Evolutionary conservation across 179 eudicot genomes (phyloP).

Genomic region (Silene vulgaris): DNA sequence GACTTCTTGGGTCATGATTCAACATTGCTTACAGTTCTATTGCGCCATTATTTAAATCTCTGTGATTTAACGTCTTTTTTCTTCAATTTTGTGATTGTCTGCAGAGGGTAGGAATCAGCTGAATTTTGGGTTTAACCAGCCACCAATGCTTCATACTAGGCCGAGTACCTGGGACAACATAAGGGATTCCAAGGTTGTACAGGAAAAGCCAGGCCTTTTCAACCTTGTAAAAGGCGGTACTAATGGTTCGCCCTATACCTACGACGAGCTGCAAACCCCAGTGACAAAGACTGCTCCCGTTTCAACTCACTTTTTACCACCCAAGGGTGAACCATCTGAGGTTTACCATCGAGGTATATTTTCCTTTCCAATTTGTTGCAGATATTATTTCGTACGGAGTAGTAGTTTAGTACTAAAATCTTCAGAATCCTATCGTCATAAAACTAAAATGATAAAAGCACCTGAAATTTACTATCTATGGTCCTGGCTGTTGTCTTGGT

Average conservation of each 20-base stretch:
- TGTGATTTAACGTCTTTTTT: conserved; percentile 12
- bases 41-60: background rate
- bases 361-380: background rate
- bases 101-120: conserved; percentile 67
- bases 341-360: conserved; percentile 52
- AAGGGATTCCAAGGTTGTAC: conserved; percentile 44
- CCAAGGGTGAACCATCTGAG: conserved; percentile 46
- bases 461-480: too few species aligned
- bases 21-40: background rate
- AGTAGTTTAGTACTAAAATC: background rate
- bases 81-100: conserved; percentile 14
- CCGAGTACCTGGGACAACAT: conserved; percentile 50
- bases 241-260: conserved; percentile 38
- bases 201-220: conserved; percentile 35
- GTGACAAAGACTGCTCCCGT: conserved; percentile 32
- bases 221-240: conserved; percentile 35
- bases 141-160: conserved; percentile 43
- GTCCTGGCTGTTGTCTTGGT: too few species aligned
- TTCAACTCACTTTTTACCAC: conserved; percentile 38
- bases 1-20: background rate
- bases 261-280: conserved; percentile 34
- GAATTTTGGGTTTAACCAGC: conserved; percentile 51
- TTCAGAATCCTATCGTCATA: too few species aligned
- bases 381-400: background rate
- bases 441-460: too few species aligned